A percentile compares a stretch with the other conserved stretches of the same genome.
These are phyloP conservation scores for Hemileccinum rubropunctum DNA, from an alignment of 768 basidiomycete species.

Conservation along the genomic window DNA sequence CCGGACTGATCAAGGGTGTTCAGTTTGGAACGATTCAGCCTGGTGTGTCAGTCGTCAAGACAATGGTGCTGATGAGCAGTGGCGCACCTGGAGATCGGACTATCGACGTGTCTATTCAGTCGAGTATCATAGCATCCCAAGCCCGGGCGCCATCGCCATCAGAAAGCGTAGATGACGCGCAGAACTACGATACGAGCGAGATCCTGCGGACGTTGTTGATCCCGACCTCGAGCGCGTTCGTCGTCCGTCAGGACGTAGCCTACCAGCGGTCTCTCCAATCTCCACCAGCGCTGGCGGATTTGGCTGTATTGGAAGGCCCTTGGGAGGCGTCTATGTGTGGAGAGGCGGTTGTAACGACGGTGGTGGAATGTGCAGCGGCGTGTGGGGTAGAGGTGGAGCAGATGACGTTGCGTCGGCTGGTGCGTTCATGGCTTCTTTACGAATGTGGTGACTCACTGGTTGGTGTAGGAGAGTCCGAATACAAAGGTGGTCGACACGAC, in stretches of 20 bases:
- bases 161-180: not conserved
- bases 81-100: slow-evolving; percentile 69
- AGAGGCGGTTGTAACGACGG: slow-evolving; percentile 55
- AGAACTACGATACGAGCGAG: slow-evolving; percentile 43
- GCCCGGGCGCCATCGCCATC: not conserved
- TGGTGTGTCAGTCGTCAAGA: slow-evolving; percentile 56
- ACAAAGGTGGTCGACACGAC: slow-evolving; percentile 55
- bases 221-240: slow-evolving; percentile 63
- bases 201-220: slow-evolving; percentile 64
- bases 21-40: slow-evolving; percentile 50
- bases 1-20: slow-evolving; percentile 72
- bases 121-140: slow-evolving; percentile 35
- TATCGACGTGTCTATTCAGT: slow-evolving; percentile 79
- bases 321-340: slow-evolving; percentile 51
- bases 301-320: slow-evolving; percentile 51
- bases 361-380: slow-evolving; percentile 52
- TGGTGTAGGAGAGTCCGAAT: slow-evolving; percentile 38
- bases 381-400: slow-evolving; percentile 54
- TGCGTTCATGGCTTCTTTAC: slow-evolving; percentile 24
- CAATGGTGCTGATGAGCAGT: slow-evolving; percentile 57
- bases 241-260: slow-evolving; percentile 46
- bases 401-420: slow-evolving; percentile 47
- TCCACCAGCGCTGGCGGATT: slow-evolving; percentile 49
- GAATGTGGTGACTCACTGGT: not conserved
- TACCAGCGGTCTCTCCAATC: slow-evolving; percentile 47